Evolutionary conservation across 768 basidiomycete species (phyloP).

Genomic region (Amanita exitialis): DNA sequence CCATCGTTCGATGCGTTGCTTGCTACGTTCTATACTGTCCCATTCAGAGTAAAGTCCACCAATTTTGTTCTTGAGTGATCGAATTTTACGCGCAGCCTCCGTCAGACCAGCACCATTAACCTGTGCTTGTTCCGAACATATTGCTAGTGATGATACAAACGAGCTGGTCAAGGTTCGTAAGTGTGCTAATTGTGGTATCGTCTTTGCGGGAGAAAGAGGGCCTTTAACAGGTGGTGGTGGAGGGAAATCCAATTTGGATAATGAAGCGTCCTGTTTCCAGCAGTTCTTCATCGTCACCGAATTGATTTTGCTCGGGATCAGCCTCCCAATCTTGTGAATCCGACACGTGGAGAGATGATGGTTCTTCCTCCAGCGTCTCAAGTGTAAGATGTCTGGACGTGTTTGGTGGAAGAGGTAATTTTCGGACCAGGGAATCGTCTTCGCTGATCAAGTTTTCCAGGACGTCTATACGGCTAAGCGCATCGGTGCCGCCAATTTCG

Average conservation of each 20-base stretch:
- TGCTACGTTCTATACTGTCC: conserved; percentile 79
- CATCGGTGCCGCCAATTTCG: conserved; percentile 71
- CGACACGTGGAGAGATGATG: conserved; percentile 16
- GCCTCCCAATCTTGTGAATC: conserved; percentile 49
- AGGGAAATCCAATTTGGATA: conserved; percentile 33
- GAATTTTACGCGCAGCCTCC: conserved; percentile 79
- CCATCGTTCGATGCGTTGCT: conserved; percentile 70
- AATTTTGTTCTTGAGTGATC: conserved; percentile 75
- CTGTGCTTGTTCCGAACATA: conserved; percentile 81
- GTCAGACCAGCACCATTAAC: conserved; percentile 79
- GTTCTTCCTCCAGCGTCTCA: conserved; percentile 22
- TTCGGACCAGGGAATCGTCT: conserved; percentile 24
- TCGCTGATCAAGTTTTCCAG: conserved; percentile 39
- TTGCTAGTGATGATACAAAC: conserved; percentile 62
- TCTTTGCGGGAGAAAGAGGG: conserved; percentile 44
- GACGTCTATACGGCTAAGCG: conserved; percentile 58
- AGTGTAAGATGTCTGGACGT: conserved; percentile 4
- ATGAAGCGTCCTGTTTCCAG: conserved; percentile 34
- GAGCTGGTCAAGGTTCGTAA: conserved; percentile 68
- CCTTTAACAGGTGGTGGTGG: conserved; percentile 36
- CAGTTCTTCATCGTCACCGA: conserved; percentile 39
- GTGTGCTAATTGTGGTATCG: conserved; percentile 58
- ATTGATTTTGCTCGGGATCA: conserved; percentile 38
- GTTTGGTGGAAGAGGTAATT: conserved; percentile 4
- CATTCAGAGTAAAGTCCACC: conserved; percentile 74